Percentiles rank a stretch among this genome's conserved stretches.
These are phyloP conservation scores for Chlamydomonas urium DNA, from an alignment of 139 green algal species.

Conservation along the genomic window DNA sequence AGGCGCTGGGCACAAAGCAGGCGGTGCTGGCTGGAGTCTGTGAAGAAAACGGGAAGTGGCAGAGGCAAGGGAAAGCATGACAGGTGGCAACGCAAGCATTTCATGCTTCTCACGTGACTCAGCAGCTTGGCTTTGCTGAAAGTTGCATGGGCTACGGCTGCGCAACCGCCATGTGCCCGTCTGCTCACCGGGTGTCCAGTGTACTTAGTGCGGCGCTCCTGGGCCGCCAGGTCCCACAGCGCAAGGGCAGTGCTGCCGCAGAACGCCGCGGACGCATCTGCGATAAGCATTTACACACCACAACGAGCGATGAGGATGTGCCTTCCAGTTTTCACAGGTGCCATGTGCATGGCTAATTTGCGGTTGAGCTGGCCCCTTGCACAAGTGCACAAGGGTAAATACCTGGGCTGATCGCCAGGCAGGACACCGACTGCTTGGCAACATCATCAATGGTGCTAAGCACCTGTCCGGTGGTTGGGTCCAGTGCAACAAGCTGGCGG, in stretches of 20 bases:
- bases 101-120: no score
- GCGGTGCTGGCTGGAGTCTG: conserved; percentile 39
- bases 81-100: neutral
- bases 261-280: conserved; percentile 48
- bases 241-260: conserved; percentile 44
- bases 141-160: no score
- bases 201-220: conserved; percentile 51
- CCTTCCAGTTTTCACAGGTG: no score
- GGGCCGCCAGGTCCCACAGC: conserved; percentile 48
- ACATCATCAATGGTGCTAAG: conserved; percentile 35
- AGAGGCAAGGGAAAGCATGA: no score
- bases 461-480: conserved; percentile 17
- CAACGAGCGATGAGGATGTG: no score
- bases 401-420: conserved; percentile 44
- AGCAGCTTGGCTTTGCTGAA: no score
- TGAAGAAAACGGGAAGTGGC: no score
- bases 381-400: no score
- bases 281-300: no score
- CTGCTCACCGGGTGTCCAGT: conserved; percentile 59
- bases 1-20: conserved; percentile 41
- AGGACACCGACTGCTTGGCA: conserved; percentile 50
- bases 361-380: no score
- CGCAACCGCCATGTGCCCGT: neutral
- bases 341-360: no score
- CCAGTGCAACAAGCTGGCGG: conserved; percentile 19